Percentiles rank a stretch among this genome's conserved stretches.
These are phyloP conservation scores for Sporobolus alterniflorus DNA, from an alignment of 202 grass and related monocot genomes.

Conservation along the genomic window DNA sequence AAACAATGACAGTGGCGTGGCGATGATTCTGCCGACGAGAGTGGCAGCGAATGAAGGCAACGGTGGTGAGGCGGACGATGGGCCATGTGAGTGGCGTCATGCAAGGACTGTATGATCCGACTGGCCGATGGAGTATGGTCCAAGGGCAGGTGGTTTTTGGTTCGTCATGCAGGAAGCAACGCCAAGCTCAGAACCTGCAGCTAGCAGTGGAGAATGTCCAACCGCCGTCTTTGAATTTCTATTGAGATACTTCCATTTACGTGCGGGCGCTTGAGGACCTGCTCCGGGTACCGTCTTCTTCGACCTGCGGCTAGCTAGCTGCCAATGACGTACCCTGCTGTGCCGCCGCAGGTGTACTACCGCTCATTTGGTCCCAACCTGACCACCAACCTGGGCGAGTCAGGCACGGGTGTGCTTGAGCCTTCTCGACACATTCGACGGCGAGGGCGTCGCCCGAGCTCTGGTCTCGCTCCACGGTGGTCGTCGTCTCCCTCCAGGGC, in stretches of 20 bases:
- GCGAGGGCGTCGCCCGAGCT: constrained; percentile 49
- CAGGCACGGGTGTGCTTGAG: constrained; percentile 67
- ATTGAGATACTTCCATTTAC: constrained; percentile 11
- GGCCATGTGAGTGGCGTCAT: neutral
- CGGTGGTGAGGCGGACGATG: neutral
- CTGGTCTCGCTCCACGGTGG: no score
- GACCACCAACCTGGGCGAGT: constrained; percentile 60
- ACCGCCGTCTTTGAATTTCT: neutral
- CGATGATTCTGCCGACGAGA: no score
- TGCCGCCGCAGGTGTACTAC: constrained; percentile 63
- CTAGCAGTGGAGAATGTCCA: no score
- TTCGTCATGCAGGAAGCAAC: neutral
- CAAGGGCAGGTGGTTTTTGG: neutral
- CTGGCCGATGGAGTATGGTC: neutral
- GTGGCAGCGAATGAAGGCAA: no score
- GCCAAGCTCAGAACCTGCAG: neutral
- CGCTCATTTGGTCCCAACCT: constrained; percentile 50
- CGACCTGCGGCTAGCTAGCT: constrained; percentile 35
- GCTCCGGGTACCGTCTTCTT: constrained; percentile 38
- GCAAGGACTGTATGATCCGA: neutral
- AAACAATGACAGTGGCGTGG: no score
- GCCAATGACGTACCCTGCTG: constrained; percentile 49
- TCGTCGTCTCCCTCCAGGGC: no score
- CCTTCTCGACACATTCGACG: constrained; percentile 59
- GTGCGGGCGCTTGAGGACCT: constrained; percentile 62